Percentiles rank a stretch among this genome's conserved stretches.
These are phyloP conservation scores for Tolypocladium ophioglossoides DNA, from an alignment of 2,329 filamentous ascomycete genomes.

Conservation along the genomic window DNA sequence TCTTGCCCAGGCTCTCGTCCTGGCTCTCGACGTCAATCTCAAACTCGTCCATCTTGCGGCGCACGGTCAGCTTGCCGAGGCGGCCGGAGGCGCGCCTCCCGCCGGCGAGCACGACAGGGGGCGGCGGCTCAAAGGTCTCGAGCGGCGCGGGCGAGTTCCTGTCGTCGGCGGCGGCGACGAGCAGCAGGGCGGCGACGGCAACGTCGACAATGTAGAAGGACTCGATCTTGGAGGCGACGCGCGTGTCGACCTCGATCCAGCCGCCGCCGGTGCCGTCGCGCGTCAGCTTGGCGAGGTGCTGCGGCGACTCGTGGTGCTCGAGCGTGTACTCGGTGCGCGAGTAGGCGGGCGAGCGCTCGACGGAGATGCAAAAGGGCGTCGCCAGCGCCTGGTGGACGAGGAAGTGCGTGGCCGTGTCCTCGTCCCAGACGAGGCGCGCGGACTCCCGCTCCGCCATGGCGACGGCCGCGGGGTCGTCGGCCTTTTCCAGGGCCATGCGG, in stretches of 20 bases:
- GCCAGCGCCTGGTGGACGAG: constrained; percentile 53
- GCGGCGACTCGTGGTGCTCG: constrained; percentile 52
- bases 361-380: constrained; percentile 51
- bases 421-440: constrained; percentile 62
- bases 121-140: constrained; percentile 51
- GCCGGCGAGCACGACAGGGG: constrained; percentile 18
- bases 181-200: constrained; percentile 46
- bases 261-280: constrained; percentile 49
- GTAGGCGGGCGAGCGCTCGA: constrained; percentile 48
- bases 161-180: constrained; percentile 48
- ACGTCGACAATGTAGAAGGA: constrained; percentile 53
- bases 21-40: constrained; percentile 55
- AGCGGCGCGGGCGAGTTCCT: constrained; percentile 29
- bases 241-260: constrained; percentile 51
- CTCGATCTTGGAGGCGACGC: constrained; percentile 47
- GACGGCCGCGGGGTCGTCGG: constrained; percentile 48
- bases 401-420: constrained; percentile 47
- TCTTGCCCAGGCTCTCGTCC: constrained; percentile 29
- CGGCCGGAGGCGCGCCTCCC: constrained; percentile 12
- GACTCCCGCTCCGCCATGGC: constrained; percentile 58
- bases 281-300: constrained; percentile 49
- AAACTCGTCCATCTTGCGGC: constrained; percentile 41
- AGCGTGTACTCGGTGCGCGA: constrained; percentile 53
- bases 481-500: constrained; percentile 49
- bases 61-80: constrained; percentile 18